These are phyloP conservation scores for Penicillium sp. DNA, from an alignment of 2,329 filamentous ascomycete genomes.

Conservation along the genomic window DNA sequence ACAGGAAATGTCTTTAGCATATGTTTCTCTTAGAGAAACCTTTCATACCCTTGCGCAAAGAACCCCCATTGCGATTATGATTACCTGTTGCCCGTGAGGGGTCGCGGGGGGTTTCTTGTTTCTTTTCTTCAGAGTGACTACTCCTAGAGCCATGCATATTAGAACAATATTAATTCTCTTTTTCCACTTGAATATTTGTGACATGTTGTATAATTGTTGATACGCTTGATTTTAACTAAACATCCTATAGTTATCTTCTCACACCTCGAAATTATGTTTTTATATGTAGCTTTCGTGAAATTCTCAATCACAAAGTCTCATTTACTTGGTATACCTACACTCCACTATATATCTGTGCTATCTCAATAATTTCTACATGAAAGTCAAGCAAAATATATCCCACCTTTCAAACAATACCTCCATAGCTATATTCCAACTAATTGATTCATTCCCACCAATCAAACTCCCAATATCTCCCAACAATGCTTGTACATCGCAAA, in stretches of 20 bases:
- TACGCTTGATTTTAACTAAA: neutral
- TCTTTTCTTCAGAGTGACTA: slow-evolving; percentile 12
- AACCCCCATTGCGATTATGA: slow-evolving; percentile 13
- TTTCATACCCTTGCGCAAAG: slow-evolving; percentile 14
- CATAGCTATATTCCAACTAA: neutral
- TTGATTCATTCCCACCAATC: too few species aligned
- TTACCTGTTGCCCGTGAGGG: slow-evolving; percentile 11
- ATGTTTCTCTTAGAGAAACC: neutral
- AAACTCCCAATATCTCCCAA: too few species aligned
- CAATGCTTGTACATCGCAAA: neutral
- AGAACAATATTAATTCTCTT: slow-evolving; percentile 30
- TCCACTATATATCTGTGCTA: neutral
- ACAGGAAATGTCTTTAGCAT: slow-evolving; percentile 8
- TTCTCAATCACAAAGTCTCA: neutral
- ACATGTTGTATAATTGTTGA: neutral
- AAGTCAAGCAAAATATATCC: too few species aligned
- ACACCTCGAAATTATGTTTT: too few species aligned
- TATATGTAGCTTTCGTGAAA: neutral
- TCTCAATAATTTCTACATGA: too few species aligned
- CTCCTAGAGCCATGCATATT: slow-evolving; percentile 20
- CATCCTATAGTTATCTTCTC: neutral
- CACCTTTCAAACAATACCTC: neutral
- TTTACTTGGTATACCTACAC: neutral
- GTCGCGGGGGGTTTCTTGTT: slow-evolving; percentile 12
- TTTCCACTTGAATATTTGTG: neutral